A percentile compares a stretch with the other conserved stretches of the same genome.
Evolutionary conservation across 2,329 filamentous ascomycete species (phyloP).

Genomic region (Fusarium mundagurra): DNA sequence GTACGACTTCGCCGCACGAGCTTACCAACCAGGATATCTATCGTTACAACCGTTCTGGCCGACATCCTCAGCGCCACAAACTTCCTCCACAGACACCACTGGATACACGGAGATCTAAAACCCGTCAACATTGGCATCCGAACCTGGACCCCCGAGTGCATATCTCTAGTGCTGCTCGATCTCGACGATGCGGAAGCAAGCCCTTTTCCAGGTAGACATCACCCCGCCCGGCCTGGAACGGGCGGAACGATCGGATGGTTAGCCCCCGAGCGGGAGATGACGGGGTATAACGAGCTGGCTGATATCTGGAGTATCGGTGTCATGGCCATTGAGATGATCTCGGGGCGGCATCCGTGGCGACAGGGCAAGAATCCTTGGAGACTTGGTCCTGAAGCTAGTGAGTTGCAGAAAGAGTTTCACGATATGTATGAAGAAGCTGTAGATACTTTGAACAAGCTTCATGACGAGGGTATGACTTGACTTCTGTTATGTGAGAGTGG

Average conservation of each 20-base stretch:
- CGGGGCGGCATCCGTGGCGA: background rate
- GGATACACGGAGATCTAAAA: background rate
- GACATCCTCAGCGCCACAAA: background rate
- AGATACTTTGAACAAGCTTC: fast-evolving
- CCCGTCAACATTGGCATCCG: background rate
- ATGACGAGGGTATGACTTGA: fast-evolving
- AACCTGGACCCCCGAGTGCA: background rate
- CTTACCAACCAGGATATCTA: background rate
- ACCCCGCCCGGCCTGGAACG: background rate
- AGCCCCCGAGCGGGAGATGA: background rate
- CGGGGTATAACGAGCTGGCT: background rate
- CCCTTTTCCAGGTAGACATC: background rate
- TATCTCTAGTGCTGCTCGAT: background rate
- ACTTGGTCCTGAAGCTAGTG: fast-evolving
- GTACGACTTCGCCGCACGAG: fast-evolving
- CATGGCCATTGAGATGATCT: background rate
- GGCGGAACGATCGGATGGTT: background rate
- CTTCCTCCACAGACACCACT: background rate
- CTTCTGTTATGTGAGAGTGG: fast-evolving
- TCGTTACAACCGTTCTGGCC: background rate
- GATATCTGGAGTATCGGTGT: background rate
- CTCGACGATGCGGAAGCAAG: background rate
- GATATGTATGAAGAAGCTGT: background rate
- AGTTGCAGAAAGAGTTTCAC: background rate
- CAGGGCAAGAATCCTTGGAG: background rate